Base-by-base conservation (phyloP, 169 alveolate species). In the Plasmodium chabaudi region DNA sequence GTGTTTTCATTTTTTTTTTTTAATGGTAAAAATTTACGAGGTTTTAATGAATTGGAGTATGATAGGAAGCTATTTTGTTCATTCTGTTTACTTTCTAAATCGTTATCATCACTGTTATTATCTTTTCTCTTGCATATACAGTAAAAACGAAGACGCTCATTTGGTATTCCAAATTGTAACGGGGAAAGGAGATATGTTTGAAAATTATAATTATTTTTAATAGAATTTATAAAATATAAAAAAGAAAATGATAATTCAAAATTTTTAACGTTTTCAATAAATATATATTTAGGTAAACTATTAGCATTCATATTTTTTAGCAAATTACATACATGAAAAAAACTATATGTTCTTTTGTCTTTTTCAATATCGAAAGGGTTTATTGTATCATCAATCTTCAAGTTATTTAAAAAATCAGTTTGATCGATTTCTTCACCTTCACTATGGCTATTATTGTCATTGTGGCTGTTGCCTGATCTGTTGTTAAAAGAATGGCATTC, bases 61-160 rank as follows among this genome's bases (percentile, higher is more conserved):
- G 53, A 23, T 19, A 34, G 6, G 5, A 25, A 1, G 1, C 2
- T 12, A 51, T 12, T 13, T 60, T 60, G 46, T 39, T 12, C 19
- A 13, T 49, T 21, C 1, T 44, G 23, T 21, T 53, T 42, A 25
- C 21, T 9, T 34, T 39, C 17, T 9, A 13, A 47, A 39, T n/a
- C 42, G 51, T 12, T 9, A 13, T 13, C 47, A n/a, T 34, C 15
- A 51, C 1, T 27, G 17, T 23, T 12, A 2, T 64, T 34, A 39
- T 19, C 9, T 9, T 69, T 82, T 61, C 17, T 82, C 60, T 60
- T 82, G 49, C 90, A 82, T 55, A 82, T 82, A 4, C 90, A 82
- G 53, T 82, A 82, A 27, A 82, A 82, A 42, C 90, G 86, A 68
- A 82, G 84, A 1, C 90, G 84, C 19, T 82, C 90, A 55, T 82